Conservation (phyloP, 2,329 filamentous ascomycete genomes). For the Coniochaeta hoffmannii region DNA sequence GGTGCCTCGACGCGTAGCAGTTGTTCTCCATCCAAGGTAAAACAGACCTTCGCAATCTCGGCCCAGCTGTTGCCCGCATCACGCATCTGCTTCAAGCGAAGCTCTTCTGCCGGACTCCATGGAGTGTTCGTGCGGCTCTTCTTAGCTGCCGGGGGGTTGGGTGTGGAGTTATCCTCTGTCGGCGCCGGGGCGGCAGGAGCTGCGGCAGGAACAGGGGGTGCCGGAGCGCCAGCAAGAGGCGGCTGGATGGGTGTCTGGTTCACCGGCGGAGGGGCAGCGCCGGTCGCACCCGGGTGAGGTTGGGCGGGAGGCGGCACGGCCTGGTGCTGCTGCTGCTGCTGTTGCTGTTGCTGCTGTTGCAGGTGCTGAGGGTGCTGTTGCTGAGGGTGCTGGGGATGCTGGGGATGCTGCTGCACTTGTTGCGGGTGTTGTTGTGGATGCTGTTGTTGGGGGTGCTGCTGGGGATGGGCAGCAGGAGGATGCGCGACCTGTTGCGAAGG, state of each 20-base stretch:
- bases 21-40: background rate
- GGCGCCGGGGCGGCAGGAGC: constrained; percentile 17
- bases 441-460: constrained; percentile 20
- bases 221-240: constrained; percentile 21
- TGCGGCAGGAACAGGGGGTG: constrained; percentile 16
- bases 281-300: constrained; percentile 5
- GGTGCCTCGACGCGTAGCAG: background rate
- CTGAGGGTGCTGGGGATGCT: constrained; percentile 4
- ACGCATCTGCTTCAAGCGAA: constrained; percentile 86
- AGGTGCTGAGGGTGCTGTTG: constrained; percentile 26
- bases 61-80: constrained; percentile 93
- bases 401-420: constrained; percentile 17
- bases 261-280: constrained; percentile 9
- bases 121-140: constrained; percentile 98
- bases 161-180: constrained; percentile 23
- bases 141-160: constrained; percentile 58
- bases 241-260: constrained; percentile 20
- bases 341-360: constrained; percentile 13
- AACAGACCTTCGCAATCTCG: constrained; percentile 91
- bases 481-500: constrained; percentile 8
- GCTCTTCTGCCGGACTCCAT: constrained; percentile 92
- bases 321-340: constrained; percentile 19
- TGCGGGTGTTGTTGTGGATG: constrained; percentile 17
- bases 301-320: constrained; percentile 9
- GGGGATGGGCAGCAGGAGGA: background rate